A percentile compares a stretch with the other conserved stretches of the same genome.
phyloP scores from a whole-genome alignment of 164 flowering plant species.

The Buxus sempervirens region DNA sequence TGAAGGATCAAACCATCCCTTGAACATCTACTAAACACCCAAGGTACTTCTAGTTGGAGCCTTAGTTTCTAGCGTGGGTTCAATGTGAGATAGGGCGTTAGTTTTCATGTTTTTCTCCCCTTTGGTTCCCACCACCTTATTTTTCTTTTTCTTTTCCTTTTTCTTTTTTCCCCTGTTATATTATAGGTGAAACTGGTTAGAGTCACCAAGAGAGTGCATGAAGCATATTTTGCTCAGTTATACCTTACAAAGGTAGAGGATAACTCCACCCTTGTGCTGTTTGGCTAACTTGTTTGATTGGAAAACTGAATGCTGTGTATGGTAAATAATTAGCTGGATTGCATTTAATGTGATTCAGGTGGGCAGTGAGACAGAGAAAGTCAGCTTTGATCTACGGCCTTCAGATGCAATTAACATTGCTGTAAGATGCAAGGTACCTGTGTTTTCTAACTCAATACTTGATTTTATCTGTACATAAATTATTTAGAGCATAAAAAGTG shows the following conservation, averaged over 20 bases:
- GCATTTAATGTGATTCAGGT: conserved; percentile 33
- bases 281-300: not conserved
- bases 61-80: no score
- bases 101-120: no score
- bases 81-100: no score
- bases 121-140: no score
- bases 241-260: conserved; percentile 65
- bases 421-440: conserved; percentile 90
- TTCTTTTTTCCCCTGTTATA: not conserved
- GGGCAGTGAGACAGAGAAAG: conserved; percentile 52
- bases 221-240: conserved; percentile 91
- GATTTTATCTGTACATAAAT: not conserved
- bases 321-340: conserved; percentile 1
- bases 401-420: conserved; percentile 99
- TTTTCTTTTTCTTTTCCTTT: not conserved
- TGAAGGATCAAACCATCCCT: no score
- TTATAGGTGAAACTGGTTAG: conserved; percentile 88
- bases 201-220: conserved; percentile 94
- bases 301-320: not conserved
- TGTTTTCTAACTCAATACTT: not conserved
- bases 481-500: not conserved
- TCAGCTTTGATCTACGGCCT: conserved; percentile 92
- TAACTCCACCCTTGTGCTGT: not conserved
- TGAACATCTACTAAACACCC: no score
- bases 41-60: no score